Percentiles rank a stretch among this genome's conserved stretches.
Conservation (phyloP, 1,139 yeast genomes). For the Debaryomyces coudertii region DNA sequence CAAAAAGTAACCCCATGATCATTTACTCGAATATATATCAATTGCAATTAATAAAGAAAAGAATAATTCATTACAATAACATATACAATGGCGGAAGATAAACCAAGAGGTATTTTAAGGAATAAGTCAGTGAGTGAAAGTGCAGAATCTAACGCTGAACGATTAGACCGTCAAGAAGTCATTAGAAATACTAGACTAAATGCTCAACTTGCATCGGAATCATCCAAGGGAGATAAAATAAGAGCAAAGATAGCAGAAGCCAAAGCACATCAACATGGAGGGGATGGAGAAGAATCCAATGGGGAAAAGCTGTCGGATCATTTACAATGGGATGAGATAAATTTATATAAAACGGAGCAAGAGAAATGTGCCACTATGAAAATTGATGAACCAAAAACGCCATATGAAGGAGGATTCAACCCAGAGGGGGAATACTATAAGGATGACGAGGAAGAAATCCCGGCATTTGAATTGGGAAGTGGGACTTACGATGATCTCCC, state of each 20-base stretch:
- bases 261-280: slow-evolving; percentile 17
- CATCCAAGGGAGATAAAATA: slow-evolving; percentile 41
- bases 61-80: background rate
- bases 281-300: slow-evolving; percentile 14
- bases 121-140: slow-evolving; percentile 30
- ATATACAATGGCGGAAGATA: slow-evolving; percentile 21
- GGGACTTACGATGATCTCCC: slow-evolving; percentile 40
- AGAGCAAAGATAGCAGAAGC: slow-evolving; percentile 42
- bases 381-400: slow-evolving; percentile 97
- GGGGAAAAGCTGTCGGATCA: slow-evolving; percentile 28
- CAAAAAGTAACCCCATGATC: slow-evolving; percentile 4
- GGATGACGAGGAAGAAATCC: slow-evolving; percentile 66
- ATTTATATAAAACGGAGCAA: slow-evolving; percentile 65
- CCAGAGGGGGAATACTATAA: slow-evolving; percentile 83
- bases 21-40: background rate
- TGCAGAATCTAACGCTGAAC: slow-evolving; percentile 17
- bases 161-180: slow-evolving; percentile 49
- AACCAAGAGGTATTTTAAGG: slow-evolving; percentile 50
- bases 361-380: slow-evolving; percentile 76
- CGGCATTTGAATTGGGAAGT: slow-evolving; percentile 47
- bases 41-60: background rate
- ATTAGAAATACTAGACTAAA: slow-evolving; percentile 47
- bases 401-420: slow-evolving; percentile 91
- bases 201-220: slow-evolving; percentile 37
- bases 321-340: slow-evolving; percentile 75